These are phyloP conservation scores for Colletotrichum gloeosporioides DNA, from an alignment of 2,329 filamentous ascomycete genomes.

Conservation along the genomic window DNA sequence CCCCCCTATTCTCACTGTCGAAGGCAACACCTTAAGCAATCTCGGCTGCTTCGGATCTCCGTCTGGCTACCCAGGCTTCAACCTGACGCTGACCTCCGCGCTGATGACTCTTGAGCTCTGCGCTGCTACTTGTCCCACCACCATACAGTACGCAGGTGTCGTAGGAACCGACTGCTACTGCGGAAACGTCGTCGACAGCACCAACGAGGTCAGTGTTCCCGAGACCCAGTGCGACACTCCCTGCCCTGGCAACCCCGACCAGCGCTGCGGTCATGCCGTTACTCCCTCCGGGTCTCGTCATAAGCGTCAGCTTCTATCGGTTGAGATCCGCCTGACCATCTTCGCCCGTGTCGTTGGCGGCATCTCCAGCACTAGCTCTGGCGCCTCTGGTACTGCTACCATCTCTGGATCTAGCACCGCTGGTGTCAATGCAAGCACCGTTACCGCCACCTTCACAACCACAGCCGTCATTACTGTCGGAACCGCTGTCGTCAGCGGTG, in stretches of 20 bases:
- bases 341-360: neutral
- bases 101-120: slow-evolving; percentile 29
- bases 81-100: slow-evolving; percentile 5
- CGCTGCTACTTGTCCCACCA: slow-evolving; percentile 25
- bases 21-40: slow-evolving; percentile 20
- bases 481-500: neutral
- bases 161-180: slow-evolving; percentile 24
- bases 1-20: neutral
- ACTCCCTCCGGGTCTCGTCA: neutral
- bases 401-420: neutral
- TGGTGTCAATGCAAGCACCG: neutral
- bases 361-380: neutral
- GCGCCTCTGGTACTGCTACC: neutral
- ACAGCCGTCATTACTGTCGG: neutral
- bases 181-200: slow-evolving; percentile 13
- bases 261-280: slow-evolving; percentile 47
- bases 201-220: neutral
- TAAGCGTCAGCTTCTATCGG: neutral
- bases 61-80: slow-evolving; percentile 30
- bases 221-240: slow-evolving; percentile 34
- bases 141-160: neutral
- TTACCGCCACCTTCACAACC: neutral
- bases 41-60: slow-evolving; percentile 32
- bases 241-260: slow-evolving; percentile 44
- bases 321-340: neutral